Percentiles rank a stretch among this genome's conserved stretches.
These are phyloP conservation scores for Blastobotrys attinorum DNA, from an alignment of 805 yeast species.

Conservation along the genomic window DNA sequence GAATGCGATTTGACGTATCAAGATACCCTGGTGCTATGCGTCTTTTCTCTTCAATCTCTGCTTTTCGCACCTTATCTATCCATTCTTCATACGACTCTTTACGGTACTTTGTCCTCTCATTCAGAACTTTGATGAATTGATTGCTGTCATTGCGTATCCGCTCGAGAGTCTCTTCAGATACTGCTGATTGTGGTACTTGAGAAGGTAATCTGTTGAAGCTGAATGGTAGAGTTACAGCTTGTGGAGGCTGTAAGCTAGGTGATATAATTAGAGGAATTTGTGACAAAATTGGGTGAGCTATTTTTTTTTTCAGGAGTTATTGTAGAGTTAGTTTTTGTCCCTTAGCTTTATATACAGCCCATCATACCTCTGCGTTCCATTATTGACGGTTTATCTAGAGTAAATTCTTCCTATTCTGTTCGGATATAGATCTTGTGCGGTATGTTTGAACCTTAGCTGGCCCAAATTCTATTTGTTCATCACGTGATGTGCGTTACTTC, in stretches of 20 bases:
- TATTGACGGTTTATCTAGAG: too few species aligned
- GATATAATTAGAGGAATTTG: constrained; percentile 51
- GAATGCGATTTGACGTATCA: constrained; percentile 23
- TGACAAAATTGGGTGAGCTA: constrained; percentile 41
- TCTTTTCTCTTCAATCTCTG: constrained; percentile 21
- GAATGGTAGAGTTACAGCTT: constrained; percentile 44
- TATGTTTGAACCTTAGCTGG: too few species aligned
- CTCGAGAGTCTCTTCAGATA: constrained; percentile 25
- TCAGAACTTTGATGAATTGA: constrained; percentile 24
- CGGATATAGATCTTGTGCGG: too few species aligned
- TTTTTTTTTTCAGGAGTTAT: too few species aligned
- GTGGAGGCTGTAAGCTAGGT: constrained; percentile 46
- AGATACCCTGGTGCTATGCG: constrained; percentile 39
- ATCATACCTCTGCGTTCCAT: background rate
- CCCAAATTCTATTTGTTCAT: too few species aligned
- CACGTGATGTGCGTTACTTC: too few species aligned
- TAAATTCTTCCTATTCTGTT: too few species aligned
- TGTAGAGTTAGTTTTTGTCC: background rate
- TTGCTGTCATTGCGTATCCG: constrained; percentile 30
- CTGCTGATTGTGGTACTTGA: constrained; percentile 28
- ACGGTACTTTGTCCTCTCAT: constrained; percentile 22
- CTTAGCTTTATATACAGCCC: constrained; percentile 6
- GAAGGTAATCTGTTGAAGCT: constrained; percentile 37
- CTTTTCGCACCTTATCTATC: constrained; percentile 21
- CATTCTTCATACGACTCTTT: constrained; percentile 26